A percentile compares a stretch with the other conserved stretches of the same genome.
phyloP scores from a whole-genome alignment of 768 basidiomycete genomes.

The Podaxis sp. region DNA sequence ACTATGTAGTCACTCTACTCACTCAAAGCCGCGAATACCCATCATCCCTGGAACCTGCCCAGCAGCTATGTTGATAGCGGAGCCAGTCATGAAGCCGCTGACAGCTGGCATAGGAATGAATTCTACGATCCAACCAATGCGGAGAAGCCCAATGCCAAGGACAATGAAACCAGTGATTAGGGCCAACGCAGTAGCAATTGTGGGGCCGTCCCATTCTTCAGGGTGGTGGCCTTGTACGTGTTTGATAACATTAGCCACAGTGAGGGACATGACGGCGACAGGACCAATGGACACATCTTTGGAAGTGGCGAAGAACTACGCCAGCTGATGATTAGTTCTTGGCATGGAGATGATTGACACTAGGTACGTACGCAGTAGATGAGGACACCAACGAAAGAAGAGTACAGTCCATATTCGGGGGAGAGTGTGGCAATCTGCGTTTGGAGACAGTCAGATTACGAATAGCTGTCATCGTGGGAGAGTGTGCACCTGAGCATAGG shows the following conservation, averaged over 20 bases:
- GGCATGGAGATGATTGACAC: background rate
- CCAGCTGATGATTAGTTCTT: background rate
- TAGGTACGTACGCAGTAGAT: slow-evolving; percentile 66
- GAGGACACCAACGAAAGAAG: slow-evolving; percentile 84
- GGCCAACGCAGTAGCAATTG: slow-evolving; percentile 82
- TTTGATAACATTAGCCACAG: slow-evolving; percentile 75
- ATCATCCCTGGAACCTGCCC: slow-evolving; percentile 89
- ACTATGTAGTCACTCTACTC: slow-evolving; percentile 20
- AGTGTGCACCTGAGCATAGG: slow-evolving; percentile 64
- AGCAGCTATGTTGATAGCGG: slow-evolving; percentile 87
- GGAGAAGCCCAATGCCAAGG: slow-evolving; percentile 81
- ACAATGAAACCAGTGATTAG: slow-evolving; percentile 91
- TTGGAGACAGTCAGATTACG: background rate
- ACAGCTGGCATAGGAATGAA: slow-evolving; percentile 87
- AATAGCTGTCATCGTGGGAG: background rate
- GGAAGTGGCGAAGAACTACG: slow-evolving; percentile 89
- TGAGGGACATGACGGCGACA: slow-evolving; percentile 96
- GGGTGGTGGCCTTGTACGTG: slow-evolving; percentile 52
- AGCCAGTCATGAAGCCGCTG: slow-evolving; percentile 95
- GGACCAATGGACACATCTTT: slow-evolving; percentile 99
- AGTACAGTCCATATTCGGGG: slow-evolving; percentile 89
- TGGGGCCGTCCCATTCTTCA: slow-evolving; percentile 54
- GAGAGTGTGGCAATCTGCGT: slow-evolving; percentile 77
- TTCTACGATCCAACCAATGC: slow-evolving; percentile 92
- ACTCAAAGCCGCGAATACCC: slow-evolving; percentile 85